phyloP scores from a whole-genome alignment of 1,284 basidiomycete genomes.

The Moesziomyces antarcticus region DNA sequence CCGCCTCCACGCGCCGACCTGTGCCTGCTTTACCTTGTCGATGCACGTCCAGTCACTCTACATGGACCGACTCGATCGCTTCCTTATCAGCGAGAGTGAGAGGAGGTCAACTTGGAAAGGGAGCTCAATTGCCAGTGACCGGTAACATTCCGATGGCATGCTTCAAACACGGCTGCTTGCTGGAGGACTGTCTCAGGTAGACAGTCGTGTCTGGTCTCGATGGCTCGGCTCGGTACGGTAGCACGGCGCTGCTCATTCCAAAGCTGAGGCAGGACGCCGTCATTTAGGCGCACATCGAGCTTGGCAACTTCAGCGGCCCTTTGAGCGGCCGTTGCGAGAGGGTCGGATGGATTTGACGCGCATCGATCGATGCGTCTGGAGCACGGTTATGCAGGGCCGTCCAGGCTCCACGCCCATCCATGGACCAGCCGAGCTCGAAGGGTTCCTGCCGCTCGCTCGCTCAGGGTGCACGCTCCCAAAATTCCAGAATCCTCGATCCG shows the following conservation, averaged over 20 bases:
- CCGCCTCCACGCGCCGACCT: too few species aligned
- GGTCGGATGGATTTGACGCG: too few species aligned
- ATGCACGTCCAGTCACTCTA: background rate
- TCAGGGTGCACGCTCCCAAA: background rate
- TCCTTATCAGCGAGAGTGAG: too few species aligned
- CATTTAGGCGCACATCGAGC: background rate
- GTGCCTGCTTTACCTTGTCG: background rate
- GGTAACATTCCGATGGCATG: background rate
- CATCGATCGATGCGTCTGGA: background rate
- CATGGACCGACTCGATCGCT: background rate
- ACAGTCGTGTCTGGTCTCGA: background rate
- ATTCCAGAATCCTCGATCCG: background rate
- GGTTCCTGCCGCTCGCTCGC: too few species aligned
- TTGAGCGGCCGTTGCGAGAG: too few species aligned
- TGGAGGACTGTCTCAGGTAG: background rate
- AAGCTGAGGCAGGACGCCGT: background rate
- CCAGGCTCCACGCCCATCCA: background rate
- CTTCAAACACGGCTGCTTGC: background rate
- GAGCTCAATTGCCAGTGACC: too few species aligned
- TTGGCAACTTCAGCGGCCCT: background rate
- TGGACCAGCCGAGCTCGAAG: background rate
- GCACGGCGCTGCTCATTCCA: background rate
- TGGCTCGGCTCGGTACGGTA: background rate
- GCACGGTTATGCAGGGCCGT: background rate
- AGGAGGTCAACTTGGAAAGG: too few species aligned